A percentile compares a stretch with the other conserved stretches of the same genome.
Evolutionary conservation across 805 yeast genomes (phyloP).

Genomic region (Candida pseudofarinosa): DNA sequence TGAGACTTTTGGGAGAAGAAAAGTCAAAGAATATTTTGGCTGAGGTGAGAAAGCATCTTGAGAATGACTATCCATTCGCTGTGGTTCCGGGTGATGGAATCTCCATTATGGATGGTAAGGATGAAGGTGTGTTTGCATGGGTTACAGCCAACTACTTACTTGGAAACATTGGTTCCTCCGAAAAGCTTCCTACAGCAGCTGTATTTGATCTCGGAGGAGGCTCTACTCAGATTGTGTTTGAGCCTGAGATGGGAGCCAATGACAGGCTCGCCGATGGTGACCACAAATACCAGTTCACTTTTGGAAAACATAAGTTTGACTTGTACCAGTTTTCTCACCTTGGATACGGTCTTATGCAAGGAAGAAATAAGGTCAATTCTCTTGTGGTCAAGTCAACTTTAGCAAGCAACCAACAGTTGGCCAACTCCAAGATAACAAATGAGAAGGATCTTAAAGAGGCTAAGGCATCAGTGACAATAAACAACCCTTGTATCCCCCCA

Average conservation of each 20-base stretch:
- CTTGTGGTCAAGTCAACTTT: constrained; percentile 54
- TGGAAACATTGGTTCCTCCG: constrained; percentile 86
- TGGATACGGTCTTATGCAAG: constrained; percentile 95
- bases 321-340: constrained; percentile 93
- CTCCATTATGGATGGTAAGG: constrained; percentile 91
- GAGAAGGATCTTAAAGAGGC: constrained; percentile 32
- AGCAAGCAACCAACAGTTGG: constrained; percentile 20
- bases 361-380: constrained; percentile 75
- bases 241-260: constrained; percentile 66
- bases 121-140: constrained; percentile 99
- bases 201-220: constrained; percentile 99
- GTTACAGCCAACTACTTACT: constrained; percentile 89
- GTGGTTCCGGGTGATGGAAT: constrained; percentile 85
- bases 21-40: constrained; percentile 67
- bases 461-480: constrained; percentile 43
- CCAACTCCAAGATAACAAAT: constrained; percentile 19
- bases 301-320: constrained; percentile 76
- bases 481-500: constrained; percentile 89
- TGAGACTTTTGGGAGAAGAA: constrained; percentile 76
- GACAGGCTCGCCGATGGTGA: constrained; percentile 83
- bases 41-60: constrained; percentile 74
- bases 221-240: constrained; percentile 96
- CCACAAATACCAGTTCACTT: constrained; percentile 73
- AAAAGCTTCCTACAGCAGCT: constrained; percentile 84
- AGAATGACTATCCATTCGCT: constrained; percentile 83